Conservation (phyloP, 345 rosid species). For the Physaria fendleri region DNA sequence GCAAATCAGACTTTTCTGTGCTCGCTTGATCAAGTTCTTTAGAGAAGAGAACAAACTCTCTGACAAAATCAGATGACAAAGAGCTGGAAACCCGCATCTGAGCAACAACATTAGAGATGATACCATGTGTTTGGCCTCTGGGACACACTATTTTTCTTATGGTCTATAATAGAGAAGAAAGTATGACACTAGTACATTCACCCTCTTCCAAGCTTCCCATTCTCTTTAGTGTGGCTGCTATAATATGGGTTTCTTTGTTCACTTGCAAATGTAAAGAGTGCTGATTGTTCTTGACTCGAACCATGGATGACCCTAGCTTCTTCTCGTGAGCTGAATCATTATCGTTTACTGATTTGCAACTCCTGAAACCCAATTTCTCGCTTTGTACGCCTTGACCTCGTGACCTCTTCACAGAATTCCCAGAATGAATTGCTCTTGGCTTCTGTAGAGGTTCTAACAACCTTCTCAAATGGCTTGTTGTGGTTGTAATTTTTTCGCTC, state of each 20-base stretch:
- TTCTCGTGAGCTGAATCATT: constrained; percentile 39
- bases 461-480: constrained; percentile 85
- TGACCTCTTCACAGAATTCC: constrained; percentile 30
- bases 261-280: constrained; percentile 75
- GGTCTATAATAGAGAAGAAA: constrained; percentile 62
- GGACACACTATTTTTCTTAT: constrained; percentile 61
- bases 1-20: constrained; percentile 40
- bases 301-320: constrained; percentile 39
- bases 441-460: constrained; percentile 68
- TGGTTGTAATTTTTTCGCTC: constrained; percentile 41
- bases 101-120: constrained; percentile 58
- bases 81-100: constrained; percentile 64
- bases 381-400: constrained; percentile 36
- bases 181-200: constrained; percentile 55
- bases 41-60: constrained; percentile 72
- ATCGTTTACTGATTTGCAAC: constrained; percentile 30
- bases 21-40: constrained; percentile 40
- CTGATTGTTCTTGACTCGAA: constrained; percentile 68
- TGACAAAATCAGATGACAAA: constrained; percentile 38
- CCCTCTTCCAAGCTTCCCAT: constrained; percentile 44
- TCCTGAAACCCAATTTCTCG: constrained; percentile 31
- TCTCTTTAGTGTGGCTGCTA: constrained; percentile 72
- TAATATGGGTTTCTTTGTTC: constrained; percentile 54
- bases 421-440: constrained; percentile 40
- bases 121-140: constrained; percentile 53